Base-by-base conservation (phyloP, 306 rosid genomes). In the Psophocarpus tetragonolobus region DNA sequence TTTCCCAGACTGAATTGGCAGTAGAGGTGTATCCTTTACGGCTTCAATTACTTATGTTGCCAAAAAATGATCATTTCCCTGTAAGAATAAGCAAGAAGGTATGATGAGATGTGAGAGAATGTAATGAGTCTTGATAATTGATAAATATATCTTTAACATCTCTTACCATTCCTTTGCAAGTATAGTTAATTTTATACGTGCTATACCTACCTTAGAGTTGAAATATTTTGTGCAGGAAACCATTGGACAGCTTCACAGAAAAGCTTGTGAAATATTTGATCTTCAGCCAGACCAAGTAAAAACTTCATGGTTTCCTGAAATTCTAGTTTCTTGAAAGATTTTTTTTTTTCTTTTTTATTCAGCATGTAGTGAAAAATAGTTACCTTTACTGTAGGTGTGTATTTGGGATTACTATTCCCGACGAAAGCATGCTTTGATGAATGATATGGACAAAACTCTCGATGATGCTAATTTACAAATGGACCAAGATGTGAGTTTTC, bases 71-170 rank as follows among this genome's bases (percentile, higher is more conserved):
- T 18, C 88, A 84, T 27, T 83, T 95, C 74, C 30, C 87, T 53
- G 76, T 95, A 83, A 80, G 97, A 89, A 92, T 95, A 88, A 95
- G 98, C 90, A 92, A 92, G 91, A 95, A 95, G 97, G 98, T 94
- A 91, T 32, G 15, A 62, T 79, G 54, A 71, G 68, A 87, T 79
- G 54, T 74, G 68, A 87, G 84, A 57, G 53, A 73, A 45, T 35
- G 33, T 63, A 78, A 14, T 21, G 78, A 77, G 53, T 78, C 32
- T 48, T 69, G 53, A 71, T 78, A 74, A 58, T 48, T 69, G 58
- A 71, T 78, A 71, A 58, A 77, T 68, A 61, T 68, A 50, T 73
- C 36, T 77, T 86, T 70, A 33, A 56, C 58, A 27, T 56, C 58
- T 61, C 21, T 65, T 80, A 26, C 64, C 51, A 12, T 87, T 68